Evolutionary conservation across 805 yeast species (phyloP), one percentile per base, ranked within the genome.

Genomic region (Tetrapisispora taiwanensis): DNA sequence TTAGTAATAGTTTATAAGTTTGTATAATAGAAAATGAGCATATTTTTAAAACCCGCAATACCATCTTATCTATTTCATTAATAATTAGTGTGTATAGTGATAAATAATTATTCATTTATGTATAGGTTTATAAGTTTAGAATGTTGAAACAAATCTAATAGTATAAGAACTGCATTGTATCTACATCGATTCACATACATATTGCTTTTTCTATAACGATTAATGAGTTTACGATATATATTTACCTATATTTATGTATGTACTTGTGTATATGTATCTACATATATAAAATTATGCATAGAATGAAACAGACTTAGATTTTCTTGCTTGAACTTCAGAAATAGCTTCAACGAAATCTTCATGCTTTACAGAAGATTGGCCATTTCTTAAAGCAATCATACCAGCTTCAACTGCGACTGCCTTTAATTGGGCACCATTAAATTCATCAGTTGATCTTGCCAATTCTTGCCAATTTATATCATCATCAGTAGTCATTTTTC

Each of bases 381-480:
- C 97, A 56, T 86, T 87, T 69, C 98, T 79, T 61, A 92, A 73
- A 1, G 98, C 99, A 68, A 92, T 92, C 99, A 92, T 92, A 61
- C 99, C 99, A 7, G 99, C 98, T 66, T 92, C 99, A 19, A 92
- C 98, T 7, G 97, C 89, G 36, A 92, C 99, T 1, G 98, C 98
- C 70, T 92, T 92, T 63, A 92, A 73, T 68, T 92, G 98, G 1
- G 99, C 99, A 62, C 99, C 99, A 60, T 92, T 92, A 67, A 92
- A 92, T 68, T 92, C 99, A 65, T 92, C 98, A 0, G 98, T 92
- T 7, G 95, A 85, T 63, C 98, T 78, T 4, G 99, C 97, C 62
- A 92, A 76, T 70, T 92, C 98, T 66, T 88, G 85, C 98, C 98
- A 92, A 69, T 92, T 92, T 51, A 92, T 88, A 33, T 84, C 79